Percentiles rank a stretch among this genome's conserved stretches.
Evolutionary conservation across 2,329 filamentous ascomycete species (phyloP).

Genomic region (Colletotrichum plurivorum): DNA sequence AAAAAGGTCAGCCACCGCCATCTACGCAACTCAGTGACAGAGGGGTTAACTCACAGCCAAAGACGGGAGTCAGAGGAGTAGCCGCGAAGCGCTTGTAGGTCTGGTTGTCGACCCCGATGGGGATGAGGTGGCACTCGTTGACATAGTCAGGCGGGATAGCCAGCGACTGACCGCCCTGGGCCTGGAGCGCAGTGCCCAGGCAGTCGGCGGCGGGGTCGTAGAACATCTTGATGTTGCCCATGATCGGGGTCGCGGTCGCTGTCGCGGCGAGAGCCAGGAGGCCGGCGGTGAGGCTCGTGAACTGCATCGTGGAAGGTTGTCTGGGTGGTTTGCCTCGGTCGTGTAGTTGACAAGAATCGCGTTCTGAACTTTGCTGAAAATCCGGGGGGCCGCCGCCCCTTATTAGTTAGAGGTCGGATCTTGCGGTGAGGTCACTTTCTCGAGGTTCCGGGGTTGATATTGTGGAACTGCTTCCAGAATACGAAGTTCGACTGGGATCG

Average conservation of each 20-base stretch:
- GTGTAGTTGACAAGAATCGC: not conserved
- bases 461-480: not conserved
- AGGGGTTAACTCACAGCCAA: conserved; percentile 5
- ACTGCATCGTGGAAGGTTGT: conserved; percentile 12
- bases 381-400: not conserved
- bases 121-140: conserved; percentile 2
- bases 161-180: conserved; percentile 5
- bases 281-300: conserved; percentile 15
- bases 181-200: not conserved
- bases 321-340: not conserved
- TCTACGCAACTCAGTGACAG: not conserved
- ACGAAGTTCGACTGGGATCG: not conserved
- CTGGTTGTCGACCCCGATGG: conserved; percentile 9
- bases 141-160: conserved; percentile 10
- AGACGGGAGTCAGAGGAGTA: conserved; percentile 1
- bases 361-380: not conserved
- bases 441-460: not conserved
- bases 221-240: conserved; percentile 36
- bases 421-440: not conserved
- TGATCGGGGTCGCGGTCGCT: conserved; percentile 19
- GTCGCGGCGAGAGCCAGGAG: conserved; percentile 25
- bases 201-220: conserved; percentile 25
- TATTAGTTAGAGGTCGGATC: not conserved
- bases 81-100: conserved; percentile 32
- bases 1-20: not conserved